Conservation (phyloP, 306 rosid genomes). For the cucumber (Cucumis sativus) region Cucumber_9930_V3 NC_026656.2:7688501-7689000, state of each 20-base stretch:
- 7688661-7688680: conserved; percentile 17
- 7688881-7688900: not conserved
- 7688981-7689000: not conserved
- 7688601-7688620: conserved; percentile 85
- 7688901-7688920: not conserved
- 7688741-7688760: conserved; percentile 92
- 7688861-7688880: not conserved
- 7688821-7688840: conserved; percentile 96
- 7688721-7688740: conserved; percentile 91
- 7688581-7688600: conserved; percentile 90
- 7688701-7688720: conserved; percentile 95
- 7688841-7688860: conserved; percentile 87
- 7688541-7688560: conserved; percentile 95
- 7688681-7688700: conserved; percentile 93
- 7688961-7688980: not conserved
- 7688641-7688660: conserved; percentile 5
- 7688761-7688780: conserved; percentile 47
- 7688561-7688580: conserved; percentile 86
- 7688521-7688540: conserved; percentile 99
- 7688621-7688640: not conserved
- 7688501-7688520: conserved; percentile 98
- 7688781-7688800: conserved; percentile 56
- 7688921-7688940: not conserved
- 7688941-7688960: not conserved
- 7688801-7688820: conserved; percentile 91